Base-by-base conservation (phyloP, 2,329 filamentous ascomycete species). In the Blumeria hordei region DNA sequence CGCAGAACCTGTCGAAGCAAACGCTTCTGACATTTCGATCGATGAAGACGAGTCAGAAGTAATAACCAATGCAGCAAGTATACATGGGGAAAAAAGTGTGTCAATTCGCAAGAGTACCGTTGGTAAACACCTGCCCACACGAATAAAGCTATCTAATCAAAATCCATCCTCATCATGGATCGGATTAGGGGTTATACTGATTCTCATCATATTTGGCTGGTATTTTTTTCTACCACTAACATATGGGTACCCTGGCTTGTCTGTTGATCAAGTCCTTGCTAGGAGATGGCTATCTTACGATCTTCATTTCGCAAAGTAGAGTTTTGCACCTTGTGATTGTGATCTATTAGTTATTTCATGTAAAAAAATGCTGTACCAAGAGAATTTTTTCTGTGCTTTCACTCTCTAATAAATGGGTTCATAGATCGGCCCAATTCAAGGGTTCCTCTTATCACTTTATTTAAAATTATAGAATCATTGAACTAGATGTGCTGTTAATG, bases 211-310 rank as follows among this genome's bases (percentile, higher is more conserved):
- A 52, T 86, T 78, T 63, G 80, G 85, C 65, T 96, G 92, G 79
- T 83, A 82, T 68, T 96, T 85, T 76, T 98, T 94, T 73, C 77
- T 93, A 59, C 92, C 92, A 18, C 72, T 98, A 65, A 98, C 92
- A 1, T 98, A 98, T 67, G 92, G 92, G 55, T 88, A 85, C 67
- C 92, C 92, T 4, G 90, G 90, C 36, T 74, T 98, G 64, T 78
- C 74, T 55, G 82, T 94, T 16, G 78, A 81, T 11, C 74, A 87
- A 66, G 84, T 98, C 34, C 70, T 83, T 59, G 76, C 81, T 59
- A 81, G 92, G 68, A 95, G 95, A 74, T 96, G 90, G 90, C 74
- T 98, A 60, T 85, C 85, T 60, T 98, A 96, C 67, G 92, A 98
- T 68, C 75, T 98, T 66, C 92, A 98, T 72, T 98, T 98, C 72